Evolutionary conservation across 2,329 filamentous ascomycete species (phyloP), one percentile per base, ranked within the genome.

Genomic region (Fusarium virguliforme): DNA sequence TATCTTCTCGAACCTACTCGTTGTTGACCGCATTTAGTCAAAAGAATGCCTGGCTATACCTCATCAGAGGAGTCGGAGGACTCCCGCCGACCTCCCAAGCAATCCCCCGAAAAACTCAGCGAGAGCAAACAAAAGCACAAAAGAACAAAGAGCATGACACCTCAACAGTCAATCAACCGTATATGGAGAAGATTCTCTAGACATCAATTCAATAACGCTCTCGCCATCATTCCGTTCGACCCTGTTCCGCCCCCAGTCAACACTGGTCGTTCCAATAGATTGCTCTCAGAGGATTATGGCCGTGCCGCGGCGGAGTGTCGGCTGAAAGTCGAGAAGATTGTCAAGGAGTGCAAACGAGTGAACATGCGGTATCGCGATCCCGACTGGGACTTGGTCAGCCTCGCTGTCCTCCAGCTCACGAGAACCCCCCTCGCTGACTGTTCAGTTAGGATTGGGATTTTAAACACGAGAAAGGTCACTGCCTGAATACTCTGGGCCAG

Each of bases 341-440:
- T 89, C 55, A 82, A 86, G 68, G 88, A 90, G 74, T 96, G 93
- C 80, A 85, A 87, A 69, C 85, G 92, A 26, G 85, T 94, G 38
- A 97, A 96, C 74, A 92, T 91, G 78, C 91, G 94, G 75, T 97
- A 96, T 77, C 87, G 92, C 26, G 91, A 93, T 71, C 88, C 88
- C 1, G 87, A 85, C 2, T 89, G 84, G 79, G 87, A 89, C 71
- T 75, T 89, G 77, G 87, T 89, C 76, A 78, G 86, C 73, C 60
- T 2, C 4, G 4, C n/a, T 13, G 34, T 24, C 32, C 15, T 8
- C 26, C 41, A 22, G 41, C 26, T 48, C 13, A 15, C 30, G 43
- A 37, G 13, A 55, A 54, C 5, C 7, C 10, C 35, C 9, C 26
- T 37, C 35, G 50, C 70, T 76, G 61, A 78, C 62, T 24, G n/a